Conservation (phyloP, 371 early-diverging fungal species). For the Rhizopus delemar region DNA sequence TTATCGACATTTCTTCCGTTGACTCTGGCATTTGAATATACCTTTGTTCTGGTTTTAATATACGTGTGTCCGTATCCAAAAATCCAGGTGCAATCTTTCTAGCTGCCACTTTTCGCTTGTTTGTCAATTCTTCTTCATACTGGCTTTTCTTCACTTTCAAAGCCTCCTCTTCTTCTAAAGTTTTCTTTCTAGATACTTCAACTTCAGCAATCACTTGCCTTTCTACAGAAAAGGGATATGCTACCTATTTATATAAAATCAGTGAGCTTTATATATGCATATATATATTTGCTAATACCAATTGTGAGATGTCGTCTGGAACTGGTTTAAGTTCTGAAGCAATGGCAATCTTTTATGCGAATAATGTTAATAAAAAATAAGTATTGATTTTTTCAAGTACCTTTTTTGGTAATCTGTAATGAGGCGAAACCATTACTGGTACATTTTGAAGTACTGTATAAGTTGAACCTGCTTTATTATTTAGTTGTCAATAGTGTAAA, state of each 20-base stretch:
- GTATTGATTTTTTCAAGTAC: constrained; percentile 21
- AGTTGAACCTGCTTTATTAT: constrained; percentile 35
- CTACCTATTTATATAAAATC: constrained; percentile 13
- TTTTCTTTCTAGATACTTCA: constrained; percentile 25
- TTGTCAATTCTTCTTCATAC: constrained; percentile 40
- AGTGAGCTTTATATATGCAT: not conserved
- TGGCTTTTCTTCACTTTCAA: constrained; percentile 7
- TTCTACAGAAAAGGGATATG: constrained; percentile 47
- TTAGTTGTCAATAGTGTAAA: not conserved
- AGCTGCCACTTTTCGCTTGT: constrained; percentile 51
- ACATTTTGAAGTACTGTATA: constrained; percentile 54
- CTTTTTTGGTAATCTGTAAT: constrained; percentile 51
- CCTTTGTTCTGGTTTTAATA: constrained; percentile 47
- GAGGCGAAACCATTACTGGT: constrained; percentile 57
- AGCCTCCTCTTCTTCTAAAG: constrained; percentile 24
- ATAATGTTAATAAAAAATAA: not conserved
- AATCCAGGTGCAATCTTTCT: constrained; percentile 62
- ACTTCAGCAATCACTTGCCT: constrained; percentile 41
- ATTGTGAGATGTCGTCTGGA: constrained; percentile 36
- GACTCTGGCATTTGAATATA: constrained; percentile 14
- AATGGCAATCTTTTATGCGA: constrained; percentile 27
- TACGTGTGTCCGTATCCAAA: constrained; percentile 56
- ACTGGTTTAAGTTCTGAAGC: constrained; percentile 36
- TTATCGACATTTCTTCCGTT: constrained; percentile 20
- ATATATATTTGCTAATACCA: constrained; percentile 22